Evolutionary conservation across 2,329 filamentous ascomycete genomes (phyloP).

Genomic region (Sclerotinia spermophila): DNA sequence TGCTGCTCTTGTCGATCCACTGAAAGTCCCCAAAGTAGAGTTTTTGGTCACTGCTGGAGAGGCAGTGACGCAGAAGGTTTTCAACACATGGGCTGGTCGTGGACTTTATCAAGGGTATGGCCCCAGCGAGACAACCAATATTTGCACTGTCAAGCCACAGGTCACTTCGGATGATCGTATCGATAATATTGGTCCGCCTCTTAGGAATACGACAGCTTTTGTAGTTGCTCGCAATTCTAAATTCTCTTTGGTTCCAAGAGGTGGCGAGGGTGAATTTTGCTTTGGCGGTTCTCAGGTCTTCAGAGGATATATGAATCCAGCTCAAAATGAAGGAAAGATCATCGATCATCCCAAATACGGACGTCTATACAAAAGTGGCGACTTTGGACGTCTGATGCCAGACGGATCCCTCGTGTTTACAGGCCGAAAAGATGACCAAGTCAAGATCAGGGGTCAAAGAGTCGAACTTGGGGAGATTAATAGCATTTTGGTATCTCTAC

Average conservation of each 20-base stretch:
- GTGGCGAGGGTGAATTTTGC: conserved; percentile 77
- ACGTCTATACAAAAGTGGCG: conserved; percentile 76
- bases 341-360: conserved; percentile 66
- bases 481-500: conserved; percentile 52
- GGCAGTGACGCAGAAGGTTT: conserved; percentile 68
- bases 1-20: conserved; percentile 67
- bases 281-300: conserved; percentile 83
- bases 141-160: conserved; percentile 68
- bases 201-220: conserved; percentile 66
- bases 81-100: conserved; percentile 61
- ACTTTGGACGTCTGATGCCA: conserved; percentile 73
- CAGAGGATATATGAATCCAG: conserved; percentile 66
- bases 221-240: conserved; percentile 41
- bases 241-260: conserved; percentile 58
- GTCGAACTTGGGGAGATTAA: conserved; percentile 78
- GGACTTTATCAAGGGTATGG: conserved; percentile 79
- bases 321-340: conserved; percentile 63
- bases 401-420: conserved; percentile 72
- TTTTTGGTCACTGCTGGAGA: conserved; percentile 83
- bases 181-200: conserved; percentile 71
- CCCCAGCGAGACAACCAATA: conserved; percentile 83
- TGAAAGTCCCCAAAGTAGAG: conserved; percentile 64
- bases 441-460: conserved; percentile 77
- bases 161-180: conserved; percentile 57
- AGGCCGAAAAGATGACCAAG: conserved; percentile 72